Conservation (phyloP, 2,329 filamentous ascomycete species). For the Aspergillus ochraceus region DNA sequence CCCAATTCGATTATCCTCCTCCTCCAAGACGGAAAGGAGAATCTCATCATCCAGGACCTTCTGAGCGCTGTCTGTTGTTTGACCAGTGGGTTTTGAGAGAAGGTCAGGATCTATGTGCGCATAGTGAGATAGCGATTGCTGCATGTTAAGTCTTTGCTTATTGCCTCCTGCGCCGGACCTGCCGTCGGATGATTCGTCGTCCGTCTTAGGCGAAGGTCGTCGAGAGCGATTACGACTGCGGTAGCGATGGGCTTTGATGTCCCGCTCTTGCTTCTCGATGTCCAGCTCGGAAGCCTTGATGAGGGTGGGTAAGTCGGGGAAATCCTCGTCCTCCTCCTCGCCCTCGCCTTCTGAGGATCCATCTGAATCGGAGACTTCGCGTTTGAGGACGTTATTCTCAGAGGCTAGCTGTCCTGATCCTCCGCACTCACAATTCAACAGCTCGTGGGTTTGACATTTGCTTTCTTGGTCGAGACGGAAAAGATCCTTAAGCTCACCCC, state of each 20-base stretch:
- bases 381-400: background rate
- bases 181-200: background rate
- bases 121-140: conserved; percentile 45
- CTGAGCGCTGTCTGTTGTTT: conserved; percentile 19
- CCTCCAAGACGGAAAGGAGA: conserved; percentile 35
- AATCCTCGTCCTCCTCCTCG: conserved; percentile 21
- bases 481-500: conserved; percentile 65
- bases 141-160: conserved; percentile 39
- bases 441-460: conserved; percentile 66
- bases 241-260: conserved; percentile 14
- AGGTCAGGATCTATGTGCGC: conserved; percentile 42
- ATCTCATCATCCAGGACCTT: conserved; percentile 34
- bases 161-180: conserved; percentile 4
- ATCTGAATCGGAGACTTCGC: conserved; percentile 7
- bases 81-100: conserved; percentile 17
- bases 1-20: conserved; percentile 40
- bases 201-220: background rate
- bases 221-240: background rate
- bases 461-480: conserved; percentile 64
- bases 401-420: conserved; percentile 48
- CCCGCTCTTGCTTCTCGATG: conserved; percentile 35
- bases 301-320: conserved; percentile 32
- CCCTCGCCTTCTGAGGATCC: conserved; percentile 19
- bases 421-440: conserved; percentile 63
- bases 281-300: conserved; percentile 44